Evolutionary conservation across 2,329 filamentous ascomycete species (phyloP).

Genomic region (Exophiala sideris): DNA sequence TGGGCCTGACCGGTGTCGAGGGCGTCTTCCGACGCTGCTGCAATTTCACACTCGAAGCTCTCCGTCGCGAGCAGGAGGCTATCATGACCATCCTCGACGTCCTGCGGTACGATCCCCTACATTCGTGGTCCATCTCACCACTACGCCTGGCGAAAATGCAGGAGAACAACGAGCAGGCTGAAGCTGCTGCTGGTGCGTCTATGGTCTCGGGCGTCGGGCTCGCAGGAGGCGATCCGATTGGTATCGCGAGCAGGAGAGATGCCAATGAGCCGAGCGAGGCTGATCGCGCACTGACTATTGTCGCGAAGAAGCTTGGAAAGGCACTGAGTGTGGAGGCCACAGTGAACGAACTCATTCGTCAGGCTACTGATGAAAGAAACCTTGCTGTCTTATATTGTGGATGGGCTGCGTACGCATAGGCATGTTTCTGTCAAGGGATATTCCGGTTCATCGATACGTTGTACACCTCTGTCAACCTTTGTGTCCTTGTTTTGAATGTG

Average conservation of each 20-base stretch:
- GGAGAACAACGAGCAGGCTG: constrained; percentile 48
- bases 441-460: not conserved
- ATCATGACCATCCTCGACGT: constrained; percentile 99
- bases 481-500: too few species aligned
- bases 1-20: constrained; percentile 93
- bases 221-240: not conserved
- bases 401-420: constrained; percentile 50
- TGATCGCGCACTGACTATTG: constrained; percentile 84
- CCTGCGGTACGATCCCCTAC: constrained; percentile 93
- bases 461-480: too few species aligned
- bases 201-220: constrained; percentile 29
- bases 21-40: constrained; percentile 97
- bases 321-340: constrained; percentile 90
- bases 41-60: constrained; percentile 91
- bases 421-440: too few species aligned
- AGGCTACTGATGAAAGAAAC: constrained; percentile 89
- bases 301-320: constrained; percentile 93
- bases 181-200: constrained; percentile 33
- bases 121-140: constrained; percentile 87
- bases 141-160: constrained; percentile 65
- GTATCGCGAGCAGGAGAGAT: constrained; percentile 37
- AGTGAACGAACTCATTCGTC: constrained; percentile 94
- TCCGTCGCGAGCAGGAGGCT: constrained; percentile 91
- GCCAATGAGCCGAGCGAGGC: constrained; percentile 69
- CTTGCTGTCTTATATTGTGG: constrained; percentile 83